A percentile compares a stretch with the other conserved stretches of the same genome.
phyloP scores from a whole-genome alignment of 331 rosid genomes.

The Quercus phellos region DNA sequence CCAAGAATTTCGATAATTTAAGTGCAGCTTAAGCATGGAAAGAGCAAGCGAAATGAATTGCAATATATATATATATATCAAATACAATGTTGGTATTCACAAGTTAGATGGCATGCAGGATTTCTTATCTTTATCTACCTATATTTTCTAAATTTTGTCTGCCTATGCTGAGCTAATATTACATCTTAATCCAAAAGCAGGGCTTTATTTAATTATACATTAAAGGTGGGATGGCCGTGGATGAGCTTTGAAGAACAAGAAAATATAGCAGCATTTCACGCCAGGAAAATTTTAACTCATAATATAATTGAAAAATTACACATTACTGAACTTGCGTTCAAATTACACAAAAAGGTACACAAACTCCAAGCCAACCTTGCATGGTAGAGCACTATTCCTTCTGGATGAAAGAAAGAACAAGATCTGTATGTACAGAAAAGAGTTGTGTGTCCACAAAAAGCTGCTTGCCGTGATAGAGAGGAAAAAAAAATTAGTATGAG shows the following conservation, averaged over 20 bases:
- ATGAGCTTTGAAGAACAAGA: not conserved
- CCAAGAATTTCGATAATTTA: not conserved
- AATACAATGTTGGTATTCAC: not conserved
- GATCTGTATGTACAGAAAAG: slow-evolving; percentile 94
- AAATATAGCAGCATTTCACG: not conserved
- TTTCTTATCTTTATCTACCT: not conserved
- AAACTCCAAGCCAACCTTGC: slow-evolving; percentile 21
- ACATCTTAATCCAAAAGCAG: not conserved
- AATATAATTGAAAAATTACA: slow-evolving; percentile 18
- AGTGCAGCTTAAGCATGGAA: not conserved
- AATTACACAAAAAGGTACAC: slow-evolving; percentile 15
- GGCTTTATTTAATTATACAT: not conserved
- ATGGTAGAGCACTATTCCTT: slow-evolving; percentile 54
- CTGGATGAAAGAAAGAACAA: slow-evolving; percentile 89
- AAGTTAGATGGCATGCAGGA: not conserved
- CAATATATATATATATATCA: not conserved
- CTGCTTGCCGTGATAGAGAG: slow-evolving; percentile 47
- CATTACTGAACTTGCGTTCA: slow-evolving; percentile 62
- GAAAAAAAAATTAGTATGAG: not conserved
- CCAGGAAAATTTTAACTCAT: slow-evolving; percentile 10
- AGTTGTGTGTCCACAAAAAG: slow-evolving; percentile 91
- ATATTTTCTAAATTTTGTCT: not conserved
- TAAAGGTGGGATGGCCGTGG: not conserved
- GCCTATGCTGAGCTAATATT: not conserved
- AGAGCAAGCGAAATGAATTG: not conserved